A percentile compares a stretch with the other conserved stretches of the same genome.
Conservation (phyloP, 306 rosid species). For the Morella rubra region DNA sequence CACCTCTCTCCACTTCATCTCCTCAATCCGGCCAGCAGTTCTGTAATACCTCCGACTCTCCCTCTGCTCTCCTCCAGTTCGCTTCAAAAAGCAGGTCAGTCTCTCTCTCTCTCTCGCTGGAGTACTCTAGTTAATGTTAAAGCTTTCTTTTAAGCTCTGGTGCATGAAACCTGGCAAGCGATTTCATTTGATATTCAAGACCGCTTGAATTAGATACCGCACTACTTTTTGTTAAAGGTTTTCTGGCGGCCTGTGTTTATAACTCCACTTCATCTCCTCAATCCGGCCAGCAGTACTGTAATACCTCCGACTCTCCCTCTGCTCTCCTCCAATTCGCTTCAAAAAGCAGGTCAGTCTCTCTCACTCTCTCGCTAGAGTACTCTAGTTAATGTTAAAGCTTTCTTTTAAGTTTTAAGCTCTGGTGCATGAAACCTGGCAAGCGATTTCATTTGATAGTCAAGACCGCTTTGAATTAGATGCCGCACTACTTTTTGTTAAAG, state of each 20-base stretch:
- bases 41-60: background rate
- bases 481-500: background rate
- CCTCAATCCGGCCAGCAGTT: background rate
- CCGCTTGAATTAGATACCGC: background rate
- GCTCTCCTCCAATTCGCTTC: constrained; percentile 12
- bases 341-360: constrained; percentile 18
- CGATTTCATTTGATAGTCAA: too few relatives aligned
- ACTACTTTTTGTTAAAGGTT: background rate
- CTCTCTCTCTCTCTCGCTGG: constrained; percentile 7
- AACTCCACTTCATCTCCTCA: constrained; percentile 1
- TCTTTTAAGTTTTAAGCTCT: background rate
- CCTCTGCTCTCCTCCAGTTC: constrained; percentile 13
- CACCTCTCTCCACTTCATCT: background rate
- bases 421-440: background rate
- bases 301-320: background rate
- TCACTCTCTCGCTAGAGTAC: background rate
- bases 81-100: constrained; percentile 13
- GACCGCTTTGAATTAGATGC: background rate
- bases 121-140: background rate
- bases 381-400: background rate
- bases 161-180: background rate
- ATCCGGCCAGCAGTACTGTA: background rate
- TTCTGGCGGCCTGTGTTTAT: background rate
- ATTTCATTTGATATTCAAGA: too few relatives aligned
- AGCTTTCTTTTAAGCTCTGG: background rate